Base-by-base conservation (phyloP, 2,329 filamentous ascomycete genomes). In the Sporothrix inflata region DNA sequence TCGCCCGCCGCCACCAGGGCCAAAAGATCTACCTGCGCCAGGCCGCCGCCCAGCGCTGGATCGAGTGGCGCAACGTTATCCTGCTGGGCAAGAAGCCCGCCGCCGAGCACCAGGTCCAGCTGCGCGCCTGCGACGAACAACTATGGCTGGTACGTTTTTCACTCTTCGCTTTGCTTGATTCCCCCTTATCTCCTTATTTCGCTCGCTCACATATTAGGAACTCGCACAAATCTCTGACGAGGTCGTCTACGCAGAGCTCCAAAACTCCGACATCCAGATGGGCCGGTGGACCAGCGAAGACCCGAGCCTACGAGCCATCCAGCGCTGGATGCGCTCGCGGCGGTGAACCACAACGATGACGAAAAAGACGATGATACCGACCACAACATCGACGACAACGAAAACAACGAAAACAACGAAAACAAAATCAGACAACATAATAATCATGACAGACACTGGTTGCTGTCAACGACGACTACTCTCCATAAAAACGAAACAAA, bases 21-120 rank as follows among this genome's bases (percentile, higher is more conserved):
- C 88, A 89, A 75, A 91, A 90, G 82, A 91, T 91, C 75, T 89
- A 87, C 75, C 82, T 89, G 72, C 85, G 88, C 45, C 89, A 91
- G 78, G 83, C 82, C 34, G 88, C 88, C 38, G 88, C 87, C 47
- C 87, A 89, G 79, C 81, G 85, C 76, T 91, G 89, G 88, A 79
- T 90, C 73, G 82, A 85, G 73, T 84, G 83, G 78, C 84, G 89
- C 72, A 84, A 86, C 49, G 79, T 82, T 53, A 82, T 90, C 71
- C 81, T 91, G 53, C 83, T 85, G 76, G 86, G 86, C 65, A 81
- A 83, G 49, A 82, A 83, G 76, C 85, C 87, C 11, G 63, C 82
- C 80, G 73, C 80, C 83, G 57, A 81, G 83, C 63, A 84, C 73
- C 82, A 85, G 61, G 81, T 83, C 21, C 84, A 85, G 74, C 82